Evolutionary conservation across 495 filamentous ascomycete genomes (phyloP).

Genomic region (Daldinia vernicosa): DNA sequence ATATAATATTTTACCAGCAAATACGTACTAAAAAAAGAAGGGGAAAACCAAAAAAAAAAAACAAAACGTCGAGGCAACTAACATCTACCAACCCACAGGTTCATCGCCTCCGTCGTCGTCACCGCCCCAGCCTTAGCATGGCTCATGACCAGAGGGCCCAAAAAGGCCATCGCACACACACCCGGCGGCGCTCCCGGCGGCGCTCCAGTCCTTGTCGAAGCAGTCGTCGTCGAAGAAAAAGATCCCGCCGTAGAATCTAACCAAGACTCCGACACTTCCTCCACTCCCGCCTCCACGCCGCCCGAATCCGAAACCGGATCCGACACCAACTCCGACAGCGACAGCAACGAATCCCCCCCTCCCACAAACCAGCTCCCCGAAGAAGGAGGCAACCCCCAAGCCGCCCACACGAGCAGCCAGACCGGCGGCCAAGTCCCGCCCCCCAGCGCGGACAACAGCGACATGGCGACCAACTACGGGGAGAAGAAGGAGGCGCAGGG

Average conservation of each 20-base stretch:
- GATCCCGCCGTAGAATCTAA: conserved; percentile 16
- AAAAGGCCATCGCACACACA: conserved; percentile 9
- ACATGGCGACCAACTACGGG: conserved; percentile 21
- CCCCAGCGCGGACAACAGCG: conserved; percentile 32
- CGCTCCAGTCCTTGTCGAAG: conserved; percentile 4
- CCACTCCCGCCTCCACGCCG: neutral
- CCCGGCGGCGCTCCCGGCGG: conserved; percentile 14
- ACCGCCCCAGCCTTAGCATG: conserved; percentile 29
- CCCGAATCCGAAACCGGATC: neutral
- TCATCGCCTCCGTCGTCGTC: conserved; percentile 34
- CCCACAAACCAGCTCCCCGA: neutral
- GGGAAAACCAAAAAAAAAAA: no score
- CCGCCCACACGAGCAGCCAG: neutral
- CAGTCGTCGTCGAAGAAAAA: conserved; percentile 13
- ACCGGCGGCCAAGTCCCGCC: conserved; percentile 39
- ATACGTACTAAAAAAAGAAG: no score
- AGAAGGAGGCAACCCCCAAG: conserved; percentile 1
- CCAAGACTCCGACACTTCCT: neutral
- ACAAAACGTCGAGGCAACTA: conserved; percentile 10
- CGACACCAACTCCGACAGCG: neutral
- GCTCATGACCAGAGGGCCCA: no score
- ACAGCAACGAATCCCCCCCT: conserved; percentile 6
- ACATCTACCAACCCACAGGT: conserved; percentile 22
- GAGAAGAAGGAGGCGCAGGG: conserved; percentile 37
- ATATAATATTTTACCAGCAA: neutral